These are phyloP conservation scores for Alternaria conjuncta DNA, from an alignment of 2,329 filamentous ascomycete genomes.

Conservation along the genomic window DNA sequence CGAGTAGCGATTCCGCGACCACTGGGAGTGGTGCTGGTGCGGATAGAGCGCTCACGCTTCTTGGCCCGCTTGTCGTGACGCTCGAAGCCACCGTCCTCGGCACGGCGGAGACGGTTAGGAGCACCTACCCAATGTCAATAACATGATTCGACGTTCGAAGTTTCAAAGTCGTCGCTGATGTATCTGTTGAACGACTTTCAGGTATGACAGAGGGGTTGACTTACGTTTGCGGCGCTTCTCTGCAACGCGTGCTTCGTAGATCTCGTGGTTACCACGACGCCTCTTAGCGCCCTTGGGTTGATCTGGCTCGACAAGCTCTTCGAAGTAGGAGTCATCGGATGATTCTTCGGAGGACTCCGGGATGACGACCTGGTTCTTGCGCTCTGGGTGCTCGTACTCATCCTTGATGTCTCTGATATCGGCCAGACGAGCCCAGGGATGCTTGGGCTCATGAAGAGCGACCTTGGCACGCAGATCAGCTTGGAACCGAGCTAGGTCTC, in stretches of 20 bases:
- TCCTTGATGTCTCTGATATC: constrained; percentile 42
- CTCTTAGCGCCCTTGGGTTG: constrained; percentile 27
- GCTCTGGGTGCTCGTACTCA: constrained; percentile 36
- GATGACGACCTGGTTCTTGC: constrained; percentile 11
- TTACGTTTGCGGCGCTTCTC: constrained; percentile 35
- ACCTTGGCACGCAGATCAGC: constrained; percentile 34
- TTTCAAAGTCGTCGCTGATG: not conserved
- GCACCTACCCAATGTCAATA: constrained; percentile 19
- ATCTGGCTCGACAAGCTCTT: constrained; percentile 38
- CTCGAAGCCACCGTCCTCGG: constrained; percentile 30
- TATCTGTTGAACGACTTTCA: not conserved
- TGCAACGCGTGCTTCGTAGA: constrained; percentile 39
- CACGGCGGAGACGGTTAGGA: constrained; percentile 34
- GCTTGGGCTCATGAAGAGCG: constrained; percentile 30
- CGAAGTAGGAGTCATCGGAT: constrained; percentile 37
- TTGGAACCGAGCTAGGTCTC: constrained; percentile 35
- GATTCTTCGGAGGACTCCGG: constrained; percentile 24
- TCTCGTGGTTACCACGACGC: constrained; percentile 27
- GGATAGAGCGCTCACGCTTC: constrained; percentile 5
- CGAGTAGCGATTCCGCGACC: not conserved
- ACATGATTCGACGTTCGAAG: not conserved
- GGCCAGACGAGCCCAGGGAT: constrained; percentile 39
- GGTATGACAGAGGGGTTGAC: not conserved
- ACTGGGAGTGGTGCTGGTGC: constrained; percentile 15
- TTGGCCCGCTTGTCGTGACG: constrained; percentile 32